These are phyloP conservation scores for Chamaecyparis obtusa DNA, from an alignment of 75 land plant genomes.

Conservation along the genomic window DNA sequence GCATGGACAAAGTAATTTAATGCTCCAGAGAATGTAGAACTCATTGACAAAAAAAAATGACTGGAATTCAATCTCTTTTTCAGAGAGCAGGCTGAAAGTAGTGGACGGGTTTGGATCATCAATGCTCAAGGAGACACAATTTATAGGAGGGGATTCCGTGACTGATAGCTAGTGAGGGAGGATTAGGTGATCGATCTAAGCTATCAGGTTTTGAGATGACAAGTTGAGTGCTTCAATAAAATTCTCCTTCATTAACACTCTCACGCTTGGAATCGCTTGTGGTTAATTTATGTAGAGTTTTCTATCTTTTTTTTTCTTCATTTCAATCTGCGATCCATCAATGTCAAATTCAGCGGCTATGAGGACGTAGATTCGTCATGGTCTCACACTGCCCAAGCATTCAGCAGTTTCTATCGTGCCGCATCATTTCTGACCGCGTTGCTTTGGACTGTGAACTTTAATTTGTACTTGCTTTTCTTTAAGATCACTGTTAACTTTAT, in stretches of 20 bases:
- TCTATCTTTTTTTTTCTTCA: background rate
- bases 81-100: background rate
- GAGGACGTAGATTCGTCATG: background rate
- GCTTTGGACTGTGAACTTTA: too few species aligned
- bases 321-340: background rate
- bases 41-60: background rate
- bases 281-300: background rate
- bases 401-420: background rate
- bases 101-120: background rate
- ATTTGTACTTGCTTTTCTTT: too few species aligned
- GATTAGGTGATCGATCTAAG: background rate
- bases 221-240: background rate
- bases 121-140: background rate
- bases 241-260: background rate
- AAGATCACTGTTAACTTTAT: too few species aligned
- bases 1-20: too few species aligned
- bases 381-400: slow-evolving; percentile 7
- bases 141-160: background rate
- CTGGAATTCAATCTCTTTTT: background rate
- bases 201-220: background rate
- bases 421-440: too few species aligned
- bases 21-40: background rate
- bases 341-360: background rate
- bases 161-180: background rate
- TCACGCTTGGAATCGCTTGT: background rate